Evolutionary conservation across 2,329 filamentous ascomycete genomes (phyloP).

Genomic region (Ophiostoma piceae): DNA sequence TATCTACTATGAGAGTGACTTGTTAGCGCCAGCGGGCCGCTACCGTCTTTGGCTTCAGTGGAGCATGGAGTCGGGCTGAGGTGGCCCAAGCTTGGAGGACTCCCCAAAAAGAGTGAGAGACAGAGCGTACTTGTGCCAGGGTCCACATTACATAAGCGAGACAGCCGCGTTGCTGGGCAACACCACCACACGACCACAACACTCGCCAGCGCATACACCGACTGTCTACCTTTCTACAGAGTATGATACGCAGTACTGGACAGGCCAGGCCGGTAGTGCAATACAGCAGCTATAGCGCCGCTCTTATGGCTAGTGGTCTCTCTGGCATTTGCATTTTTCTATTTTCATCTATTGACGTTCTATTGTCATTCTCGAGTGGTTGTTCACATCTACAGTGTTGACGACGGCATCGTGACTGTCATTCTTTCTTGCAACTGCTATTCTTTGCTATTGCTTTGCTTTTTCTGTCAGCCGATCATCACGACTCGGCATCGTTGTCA

Average conservation of each 20-base stretch:
- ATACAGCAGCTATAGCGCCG: neutral
- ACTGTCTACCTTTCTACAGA: neutral
- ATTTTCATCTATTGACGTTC: neutral
- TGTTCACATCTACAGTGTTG: neutral
- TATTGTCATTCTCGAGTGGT: neutral
- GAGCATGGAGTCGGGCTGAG: neutral
- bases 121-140: neutral
- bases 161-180: neutral
- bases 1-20: conserved; percentile 1
- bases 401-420: neutral
- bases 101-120: no score
- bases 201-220: neutral
- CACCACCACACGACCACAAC: neutral
- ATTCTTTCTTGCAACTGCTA: no score
- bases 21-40: conserved; percentile 2
- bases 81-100: neutral
- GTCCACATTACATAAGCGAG: neutral
- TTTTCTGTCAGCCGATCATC: neutral
- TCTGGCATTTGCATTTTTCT: neutral
- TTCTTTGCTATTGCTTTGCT: no score
- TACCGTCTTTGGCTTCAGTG: neutral
- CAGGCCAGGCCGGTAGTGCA: neutral
- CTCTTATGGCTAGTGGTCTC: neutral
- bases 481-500: neutral
- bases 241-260: neutral